Base-by-base conservation (phyloP, 495 filamentous ascomycete genomes). In the Hapsidospora chrysogenum region DNA sequence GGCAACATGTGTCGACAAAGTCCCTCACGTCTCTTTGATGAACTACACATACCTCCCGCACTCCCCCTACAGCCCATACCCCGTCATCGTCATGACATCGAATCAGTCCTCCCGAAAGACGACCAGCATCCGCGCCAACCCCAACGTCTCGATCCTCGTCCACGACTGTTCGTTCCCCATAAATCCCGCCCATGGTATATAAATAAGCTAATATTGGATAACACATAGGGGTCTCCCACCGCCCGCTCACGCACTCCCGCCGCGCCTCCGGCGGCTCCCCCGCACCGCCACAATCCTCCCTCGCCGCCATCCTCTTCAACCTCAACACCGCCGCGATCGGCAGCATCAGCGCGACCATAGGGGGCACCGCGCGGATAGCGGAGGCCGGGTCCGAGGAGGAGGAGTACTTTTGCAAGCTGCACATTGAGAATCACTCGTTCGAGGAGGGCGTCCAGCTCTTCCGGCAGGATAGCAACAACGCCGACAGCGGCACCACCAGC, bases 41-140 rank as follows among this genome's bases (percentile, higher is more conserved):
- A 94, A 92, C 60, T 97, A 95, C 63, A 95, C 89, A 48, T 97
- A 93, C 61, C 80, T 97, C 35, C 79, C 86, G 13, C 72, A 69
- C 0, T 81, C 82, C 4, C 82, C 85, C 13, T 86, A 74, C 58
- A 68, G 72, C 22, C 47, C 68, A 21, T 60, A 66, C 36, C 84
- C 81, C 15, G 74, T 74, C 36, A 86, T 94, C 43, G 76, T 94
- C 56, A 92, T 94, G 85, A 94, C 85, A 31, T 86, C 82, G 38
- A 86, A 92, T 52, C 75, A 82, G 3, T 69, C 78, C 27, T 86
- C 82, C 34, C 82, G 80, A 43, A 95, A 95, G 59, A 92, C 80
- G 36, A 70, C 72, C 52, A 92, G 94, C 50, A 70, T 97, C 3
- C 60, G 79, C 40, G 64, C 69, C 22, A 97, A 97, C 53, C 89